These are phyloP conservation scores for Arachis stenosperma DNA, from an alignment of 306 rosid species.

Conservation along the genomic window DNA sequence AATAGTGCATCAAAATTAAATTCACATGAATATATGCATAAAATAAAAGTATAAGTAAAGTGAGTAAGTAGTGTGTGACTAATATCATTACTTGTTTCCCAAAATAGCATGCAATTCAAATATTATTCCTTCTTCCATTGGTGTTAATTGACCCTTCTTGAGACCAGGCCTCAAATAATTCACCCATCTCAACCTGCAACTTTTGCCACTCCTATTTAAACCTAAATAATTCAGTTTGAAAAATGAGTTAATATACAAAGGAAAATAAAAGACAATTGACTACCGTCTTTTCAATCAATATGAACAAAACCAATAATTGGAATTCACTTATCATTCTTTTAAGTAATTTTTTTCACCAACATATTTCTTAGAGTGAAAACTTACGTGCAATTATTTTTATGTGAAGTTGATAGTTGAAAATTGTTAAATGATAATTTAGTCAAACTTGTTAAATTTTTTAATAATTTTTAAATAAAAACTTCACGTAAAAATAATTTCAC, in stretches of 20 bases:
- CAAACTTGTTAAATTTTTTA: no score
- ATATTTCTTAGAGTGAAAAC: no score
- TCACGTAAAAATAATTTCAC: no score
- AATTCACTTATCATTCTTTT: background rate
- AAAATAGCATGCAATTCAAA: conserved; percentile 66
- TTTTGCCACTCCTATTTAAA: conserved; percentile 72
- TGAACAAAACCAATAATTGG: background rate
- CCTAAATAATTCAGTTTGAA: conserved; percentile 43
- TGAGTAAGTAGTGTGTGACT: background rate
- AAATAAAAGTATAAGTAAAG: no score
- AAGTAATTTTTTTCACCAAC: background rate
- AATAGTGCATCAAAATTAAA: background rate
- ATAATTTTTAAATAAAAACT: no score
- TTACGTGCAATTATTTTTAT: no score
- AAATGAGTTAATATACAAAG: background rate
- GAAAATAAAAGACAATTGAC: background rate
- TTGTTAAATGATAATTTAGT: no score
- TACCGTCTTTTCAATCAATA: background rate
- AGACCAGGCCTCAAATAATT: conserved; percentile 81
- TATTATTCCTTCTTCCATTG: conserved; percentile 66
- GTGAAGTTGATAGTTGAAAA: no score
- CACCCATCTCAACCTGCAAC: conserved; percentile 86
- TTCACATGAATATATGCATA: no score
- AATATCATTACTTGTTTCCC: conserved; percentile 68
- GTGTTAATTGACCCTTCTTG: conserved; percentile 66